These are phyloP conservation scores for Ophiostoma australiae DNA, from an alignment of 2,329 filamentous ascomycete genomes.

Conservation along the genomic window DNA sequence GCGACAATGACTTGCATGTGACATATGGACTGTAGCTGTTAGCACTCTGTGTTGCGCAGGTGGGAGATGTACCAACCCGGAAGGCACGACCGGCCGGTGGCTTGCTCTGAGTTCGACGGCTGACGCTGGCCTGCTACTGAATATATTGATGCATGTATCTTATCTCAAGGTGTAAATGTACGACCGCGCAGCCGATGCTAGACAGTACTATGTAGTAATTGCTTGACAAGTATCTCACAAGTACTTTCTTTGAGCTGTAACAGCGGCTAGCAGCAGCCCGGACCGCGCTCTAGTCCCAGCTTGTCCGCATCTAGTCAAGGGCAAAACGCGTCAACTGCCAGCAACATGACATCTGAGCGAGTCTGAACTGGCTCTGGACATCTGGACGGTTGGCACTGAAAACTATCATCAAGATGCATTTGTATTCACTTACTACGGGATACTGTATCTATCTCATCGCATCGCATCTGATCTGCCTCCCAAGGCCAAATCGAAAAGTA, in stretches of 20 bases:
- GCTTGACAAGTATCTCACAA: background rate
- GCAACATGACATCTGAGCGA: background rate
- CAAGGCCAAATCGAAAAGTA: too few species aligned
- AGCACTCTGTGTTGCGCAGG: background rate
- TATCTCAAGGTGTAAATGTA: background rate
- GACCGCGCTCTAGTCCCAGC: conserved; percentile 10
- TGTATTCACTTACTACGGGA: too few species aligned
- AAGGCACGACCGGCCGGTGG: conserved; percentile 5
- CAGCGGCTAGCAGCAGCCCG: conserved; percentile 14
- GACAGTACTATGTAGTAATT: background rate
- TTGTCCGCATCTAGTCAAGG: conserved; percentile 8
- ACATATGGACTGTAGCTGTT: background rate
- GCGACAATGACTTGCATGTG: background rate
- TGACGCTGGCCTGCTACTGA: background rate
- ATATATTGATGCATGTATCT: background rate
- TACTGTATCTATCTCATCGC: background rate
- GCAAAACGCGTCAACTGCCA: conserved; percentile 8
- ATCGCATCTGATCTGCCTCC: conserved; percentile 1
- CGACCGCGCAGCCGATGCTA: background rate
- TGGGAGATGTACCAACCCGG: background rate
- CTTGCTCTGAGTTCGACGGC: background rate
- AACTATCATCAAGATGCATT: background rate
- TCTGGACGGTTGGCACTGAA: background rate
- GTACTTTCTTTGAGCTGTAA: conserved; percentile 13
- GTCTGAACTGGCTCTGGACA: too few species aligned